These are phyloP conservation scores for Candida endomychidarum DNA, from an alignment of 805 yeast genomes.

Conservation along the genomic window DNA sequence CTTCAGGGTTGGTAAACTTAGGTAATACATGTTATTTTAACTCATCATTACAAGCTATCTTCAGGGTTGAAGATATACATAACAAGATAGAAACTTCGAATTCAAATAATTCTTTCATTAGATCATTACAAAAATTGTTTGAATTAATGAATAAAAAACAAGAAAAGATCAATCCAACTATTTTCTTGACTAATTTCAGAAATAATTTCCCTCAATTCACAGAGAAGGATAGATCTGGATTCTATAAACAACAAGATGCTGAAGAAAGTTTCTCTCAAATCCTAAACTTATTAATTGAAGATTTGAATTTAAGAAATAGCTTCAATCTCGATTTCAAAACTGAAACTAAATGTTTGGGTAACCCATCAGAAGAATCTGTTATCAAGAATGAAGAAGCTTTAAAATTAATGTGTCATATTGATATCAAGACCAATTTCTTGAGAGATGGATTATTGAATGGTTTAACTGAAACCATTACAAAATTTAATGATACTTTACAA, in stretches of 20 bases:
- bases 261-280: conserved; percentile 92
- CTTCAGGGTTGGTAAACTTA: conserved; percentile 65
- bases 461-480: conserved; percentile 73
- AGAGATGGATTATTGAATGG: conserved; percentile 80
- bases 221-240: conserved; percentile 68
- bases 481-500: conserved; percentile 68
- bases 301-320: conserved; percentile 51
- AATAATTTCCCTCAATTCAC: conserved; percentile 82
- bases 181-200: conserved; percentile 66
- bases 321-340: conserved; percentile 68
- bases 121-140: conserved; percentile 45
- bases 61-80: conserved; percentile 44
- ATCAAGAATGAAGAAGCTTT: conserved; percentile 48
- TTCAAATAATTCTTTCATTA: conserved; percentile 20
- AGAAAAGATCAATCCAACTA: conserved; percentile 61
- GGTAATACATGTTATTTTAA: conserved; percentile 82
- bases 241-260: conserved; percentile 94
- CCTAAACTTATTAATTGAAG: conserved; percentile 49
- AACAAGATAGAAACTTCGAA: conserved; percentile 17
- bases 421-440: conserved; percentile 79
- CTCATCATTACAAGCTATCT: conserved; percentile 62
- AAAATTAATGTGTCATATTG: conserved; percentile 88
- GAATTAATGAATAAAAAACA: conserved; percentile 45
- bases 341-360: conserved; percentile 59
- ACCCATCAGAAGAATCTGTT: conserved; percentile 21